Evolutionary conservation across 2,329 filamentous ascomycete species (phyloP).

Genomic region (Calonectria pauciramosa): DNA sequence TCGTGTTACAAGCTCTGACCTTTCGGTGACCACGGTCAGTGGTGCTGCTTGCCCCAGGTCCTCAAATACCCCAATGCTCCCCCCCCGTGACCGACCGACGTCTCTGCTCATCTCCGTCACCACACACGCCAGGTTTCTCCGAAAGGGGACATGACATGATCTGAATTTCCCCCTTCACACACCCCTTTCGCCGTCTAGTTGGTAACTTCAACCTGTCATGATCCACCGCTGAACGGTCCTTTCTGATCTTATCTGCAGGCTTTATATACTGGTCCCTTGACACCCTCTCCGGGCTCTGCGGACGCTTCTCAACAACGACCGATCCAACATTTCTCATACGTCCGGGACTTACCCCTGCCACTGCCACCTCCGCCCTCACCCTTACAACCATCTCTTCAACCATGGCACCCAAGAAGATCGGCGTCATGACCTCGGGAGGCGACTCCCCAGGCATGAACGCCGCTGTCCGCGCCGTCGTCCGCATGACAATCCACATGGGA

Average conservation of each 20-base stretch:
- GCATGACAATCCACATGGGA: conserved; percentile 88
- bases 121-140: background rate
- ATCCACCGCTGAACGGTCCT: background rate
- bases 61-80: background rate
- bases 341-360: conserved; percentile 14
- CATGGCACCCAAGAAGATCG: conserved; percentile 76
- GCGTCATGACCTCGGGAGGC: conserved; percentile 93
- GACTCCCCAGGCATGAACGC: conserved; percentile 97
- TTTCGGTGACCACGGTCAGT: background rate
- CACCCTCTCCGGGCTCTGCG: background rate
- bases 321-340: background rate
- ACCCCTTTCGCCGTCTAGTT: background rate
- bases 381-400: conserved; percentile 39
- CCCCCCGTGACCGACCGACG: background rate
- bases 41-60: background rate
- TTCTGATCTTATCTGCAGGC: background rate
- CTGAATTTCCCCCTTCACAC: background rate
- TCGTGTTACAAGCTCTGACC: background rate
- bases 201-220: background rate
- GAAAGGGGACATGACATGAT: background rate
- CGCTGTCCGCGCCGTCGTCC: conserved; percentile 89
- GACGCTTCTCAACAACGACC: background rate
- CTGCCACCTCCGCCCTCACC: conserved; percentile 25
- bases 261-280: background rate
- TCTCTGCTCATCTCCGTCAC: background rate